Base-by-base conservation (phyloP, 1,139 yeast species). In the Nakaseomyces bracarensis region DNA sequence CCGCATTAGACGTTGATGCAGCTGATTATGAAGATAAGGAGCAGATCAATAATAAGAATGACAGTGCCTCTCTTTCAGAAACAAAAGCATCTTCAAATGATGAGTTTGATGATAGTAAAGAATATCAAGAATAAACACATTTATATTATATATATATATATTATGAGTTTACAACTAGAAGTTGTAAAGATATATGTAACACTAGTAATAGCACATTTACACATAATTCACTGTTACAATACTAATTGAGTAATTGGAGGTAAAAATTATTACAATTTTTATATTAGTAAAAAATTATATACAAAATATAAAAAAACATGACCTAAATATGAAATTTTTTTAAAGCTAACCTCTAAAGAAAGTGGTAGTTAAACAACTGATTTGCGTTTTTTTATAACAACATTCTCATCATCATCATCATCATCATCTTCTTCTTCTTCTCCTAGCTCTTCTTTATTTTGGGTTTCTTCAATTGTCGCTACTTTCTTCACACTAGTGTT, bases 91-190 rank as follows among this genome's bases (percentile, higher is more conserved):
- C 34, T 11, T 30, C 34, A 10, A 30, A 30, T 18, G 34, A 30
- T 30, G 49, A 38, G 11, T 46, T 41, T 22, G 49, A 46, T 31
- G 50, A 47, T 15, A 48, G 47, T 15, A 41, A 41, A 25, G 50
- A 47, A 37, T 33, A 20, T 13, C 42, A 36, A 15, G 45, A 46
- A 15, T 40, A 38, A 18, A 37, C 20, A 22, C n/a, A 13, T 33
- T 20, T 26, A 7, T 20, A 11, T 26, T 13, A 26, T 18, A 26
- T 26, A 15, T 26, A 18, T 13, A n/a, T 36, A 26, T 23, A 36
- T 21, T 15, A 22, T 34, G 25, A 13, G 21, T n/a, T 21, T 34
- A 19, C 14, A 22, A 20, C 11, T n/a, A n/a, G n/a, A n/a, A n/a
- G n/a, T n/a, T n/a, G n/a, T n/a, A n/a, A n/a, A n/a, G n/a, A n/a